Conservation (phyloP, 331 rosid species). For the Acacia concinna region DNA sequence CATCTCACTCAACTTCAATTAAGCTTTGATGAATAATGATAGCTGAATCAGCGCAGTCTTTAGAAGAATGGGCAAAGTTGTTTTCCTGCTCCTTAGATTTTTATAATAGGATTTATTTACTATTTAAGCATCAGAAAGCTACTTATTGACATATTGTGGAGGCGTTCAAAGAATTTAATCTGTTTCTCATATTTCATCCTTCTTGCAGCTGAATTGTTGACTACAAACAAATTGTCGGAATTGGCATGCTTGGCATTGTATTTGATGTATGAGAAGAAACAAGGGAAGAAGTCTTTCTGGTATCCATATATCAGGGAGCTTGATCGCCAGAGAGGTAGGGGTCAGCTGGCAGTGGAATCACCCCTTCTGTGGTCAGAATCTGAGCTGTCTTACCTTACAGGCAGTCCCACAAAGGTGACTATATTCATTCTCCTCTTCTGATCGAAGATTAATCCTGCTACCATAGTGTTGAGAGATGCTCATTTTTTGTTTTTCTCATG, state of each 20-base stretch:
- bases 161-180: neutral
- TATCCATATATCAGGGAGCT: conserved; percentile 89
- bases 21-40: neutral
- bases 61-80: neutral
- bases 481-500: conserved; percentile 22
- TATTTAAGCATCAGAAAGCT: conserved; percentile 20
- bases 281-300: conserved; percentile 98
- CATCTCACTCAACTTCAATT: neutral
- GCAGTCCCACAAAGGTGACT: conserved; percentile 86
- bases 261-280: conserved; percentile 99
- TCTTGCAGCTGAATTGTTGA: conserved; percentile 86
- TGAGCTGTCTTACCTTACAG: conserved; percentile 80
- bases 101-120: conserved; percentile 11
- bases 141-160: neutral
- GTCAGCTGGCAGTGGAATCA: conserved; percentile 90
- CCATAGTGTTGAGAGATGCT: neutral
- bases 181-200: conserved; percentile 28
- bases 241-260: conserved; percentile 99
- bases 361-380: conserved; percentile 94
- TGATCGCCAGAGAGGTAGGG: conserved; percentile 96
- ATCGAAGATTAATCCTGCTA: conserved; percentile 23
- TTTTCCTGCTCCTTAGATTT: conserved; percentile 14
- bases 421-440: neutral
- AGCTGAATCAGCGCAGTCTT: neutral
- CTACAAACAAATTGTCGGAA: conserved; percentile 94